Conservation (phyloP, 140 eudicot genomes). For the Senecio squalidus region DNA sequence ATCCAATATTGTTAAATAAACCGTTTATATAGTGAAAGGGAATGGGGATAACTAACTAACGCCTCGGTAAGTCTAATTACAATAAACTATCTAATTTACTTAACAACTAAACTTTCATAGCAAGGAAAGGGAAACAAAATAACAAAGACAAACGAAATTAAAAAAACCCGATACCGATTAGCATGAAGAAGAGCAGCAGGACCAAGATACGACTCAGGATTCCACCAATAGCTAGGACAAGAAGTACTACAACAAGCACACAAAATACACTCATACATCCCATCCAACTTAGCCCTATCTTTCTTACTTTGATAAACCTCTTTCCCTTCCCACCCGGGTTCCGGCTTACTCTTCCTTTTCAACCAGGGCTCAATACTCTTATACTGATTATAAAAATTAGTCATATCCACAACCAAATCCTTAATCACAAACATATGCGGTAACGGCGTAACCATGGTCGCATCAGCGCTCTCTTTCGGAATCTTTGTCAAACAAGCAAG, state of each 20-base stretch:
- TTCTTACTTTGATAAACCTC: not conserved
- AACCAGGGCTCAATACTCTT: not conserved
- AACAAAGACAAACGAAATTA: too few relatives aligned
- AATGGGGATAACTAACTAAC: too few relatives aligned
- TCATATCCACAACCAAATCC: conserved; percentile 9
- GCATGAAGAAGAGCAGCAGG: not conserved
- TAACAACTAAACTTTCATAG: too few relatives aligned
- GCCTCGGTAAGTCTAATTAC: too few relatives aligned
- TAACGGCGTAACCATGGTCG: conserved; percentile 1
- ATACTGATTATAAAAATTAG: conserved; percentile 3
- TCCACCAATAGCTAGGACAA: not conserved
- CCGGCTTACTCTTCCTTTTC: not conserved
- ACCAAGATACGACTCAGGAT: not conserved
- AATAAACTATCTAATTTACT: too few relatives aligned
- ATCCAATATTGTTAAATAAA: too few relatives aligned
- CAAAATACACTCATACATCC: not conserved
- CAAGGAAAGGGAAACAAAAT: too few relatives aligned
- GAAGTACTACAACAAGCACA: not conserved
- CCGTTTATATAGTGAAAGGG: too few relatives aligned
- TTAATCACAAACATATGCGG: conserved; percentile 11
- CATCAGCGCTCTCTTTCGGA: not conserved
- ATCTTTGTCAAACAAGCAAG: not conserved
- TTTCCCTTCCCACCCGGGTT: not conserved
- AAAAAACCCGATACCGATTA: not conserved
- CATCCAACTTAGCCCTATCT: not conserved